Evolutionary conservation across 345 rosid genomes (phyloP).

Genomic region (Garcia nutans): DNA sequence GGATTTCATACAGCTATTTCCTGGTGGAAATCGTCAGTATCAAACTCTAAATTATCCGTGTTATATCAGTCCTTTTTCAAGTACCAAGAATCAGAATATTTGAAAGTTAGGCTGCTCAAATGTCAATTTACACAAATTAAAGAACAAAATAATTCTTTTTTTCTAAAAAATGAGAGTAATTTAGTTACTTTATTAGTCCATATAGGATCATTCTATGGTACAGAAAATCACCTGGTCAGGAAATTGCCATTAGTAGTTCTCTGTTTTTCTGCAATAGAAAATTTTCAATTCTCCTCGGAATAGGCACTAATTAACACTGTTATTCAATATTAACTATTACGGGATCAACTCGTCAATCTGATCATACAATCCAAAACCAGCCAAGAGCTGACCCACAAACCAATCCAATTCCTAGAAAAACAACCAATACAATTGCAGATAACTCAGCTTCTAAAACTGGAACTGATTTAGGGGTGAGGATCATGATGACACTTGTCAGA

Average conservation of each 20-base stretch:
- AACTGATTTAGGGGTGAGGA: constrained; percentile 69
- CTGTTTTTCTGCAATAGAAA: neutral
- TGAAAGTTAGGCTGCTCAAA: neutral
- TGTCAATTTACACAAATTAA: neutral
- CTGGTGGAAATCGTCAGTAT: neutral
- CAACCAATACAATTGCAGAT: constrained; percentile 69
- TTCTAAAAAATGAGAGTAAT: too few relatives aligned
- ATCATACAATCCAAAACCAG: constrained; percentile 77
- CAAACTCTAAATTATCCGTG: neutral
- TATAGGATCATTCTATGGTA: neutral
- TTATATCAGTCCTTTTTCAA: neutral
- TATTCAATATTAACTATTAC: neutral
- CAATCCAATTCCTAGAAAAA: constrained; percentile 75
- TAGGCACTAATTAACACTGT: neutral
- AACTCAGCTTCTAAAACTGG: constrained; percentile 69
- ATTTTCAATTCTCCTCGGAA: neutral
- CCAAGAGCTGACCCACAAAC: constrained; percentile 76
- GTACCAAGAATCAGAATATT: constrained; percentile 1
- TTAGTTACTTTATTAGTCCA: neutral
- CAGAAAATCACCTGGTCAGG: neutral
- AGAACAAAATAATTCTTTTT: neutral
- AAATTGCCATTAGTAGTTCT: neutral
- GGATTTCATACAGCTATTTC: neutral
- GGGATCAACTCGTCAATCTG: neutral
- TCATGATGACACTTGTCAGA: constrained; percentile 85